Base-by-base conservation (phyloP, 306 rosid species). In the Vicia faba region DNA sequence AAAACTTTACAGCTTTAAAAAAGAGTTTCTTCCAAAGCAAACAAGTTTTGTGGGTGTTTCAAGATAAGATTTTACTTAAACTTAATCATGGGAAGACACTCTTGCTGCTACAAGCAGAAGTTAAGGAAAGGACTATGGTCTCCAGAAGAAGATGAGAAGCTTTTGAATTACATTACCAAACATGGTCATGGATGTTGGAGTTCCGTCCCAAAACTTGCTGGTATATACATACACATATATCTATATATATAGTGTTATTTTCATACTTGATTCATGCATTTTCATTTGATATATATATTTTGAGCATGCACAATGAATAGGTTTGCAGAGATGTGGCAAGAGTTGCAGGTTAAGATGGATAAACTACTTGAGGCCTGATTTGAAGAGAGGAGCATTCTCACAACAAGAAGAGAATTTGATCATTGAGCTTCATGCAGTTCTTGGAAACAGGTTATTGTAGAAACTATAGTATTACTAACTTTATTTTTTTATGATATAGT, bases 171-270 rank as follows among this genome's bases (percentile, higher is more conserved):
- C 72, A 89, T 92, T 74, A 92, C 92, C 58, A 87, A 85, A 54
- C 85, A 89, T 64, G 98, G 98, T 60, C 98, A 85, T 87, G 98
- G 98, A 54, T 92, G 98, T 73, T 92, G 98, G 98, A 92, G 98
- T 57, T 85, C 96, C 9, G 98, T 92, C 63, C 98, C 98, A 31
- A 92, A 92, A 74, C 89, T 92, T 1, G 95, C 98, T 48, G 96
- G 98, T 48, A 59, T 54, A 33, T 33, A 33, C 38, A 33, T 33
- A 33, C 25, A 61, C 13, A 28, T 28, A 28, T 19, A 28, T 0
- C 2, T 45, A 38, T 36, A 0, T 28, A 12, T 15, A 35, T 16
- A 16, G 16, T 41, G n/a, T 41, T 57, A 58, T 48, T 59, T 60
- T 35, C 68, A 58, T 20, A 25, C 29, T 69, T 70, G 19, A 23